phyloP scores from a whole-genome alignment of 352 stramenopile species.

The Globisporangium rhizosaccharum region DNA sequence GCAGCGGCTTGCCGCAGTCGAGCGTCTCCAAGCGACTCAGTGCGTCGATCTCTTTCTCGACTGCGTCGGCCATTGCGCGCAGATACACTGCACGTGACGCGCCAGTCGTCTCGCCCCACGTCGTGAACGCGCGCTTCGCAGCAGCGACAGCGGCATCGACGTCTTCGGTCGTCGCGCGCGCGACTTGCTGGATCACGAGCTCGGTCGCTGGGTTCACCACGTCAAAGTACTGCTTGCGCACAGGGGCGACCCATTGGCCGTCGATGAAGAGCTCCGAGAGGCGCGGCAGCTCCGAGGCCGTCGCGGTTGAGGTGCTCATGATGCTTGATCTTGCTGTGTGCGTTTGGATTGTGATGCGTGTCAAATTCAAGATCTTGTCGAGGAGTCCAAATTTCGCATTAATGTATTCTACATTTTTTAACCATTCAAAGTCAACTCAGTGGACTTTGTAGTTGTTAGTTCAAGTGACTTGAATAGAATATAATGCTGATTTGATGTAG shows the following conservation, averaged over 20 bases:
- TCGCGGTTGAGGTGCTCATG: neutral
- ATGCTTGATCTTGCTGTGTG: neutral
- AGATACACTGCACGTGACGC: slow-evolving; percentile 42
- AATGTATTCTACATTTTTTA: no score
- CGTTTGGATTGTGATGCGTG: neutral
- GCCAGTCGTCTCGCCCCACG: slow-evolving; percentile 42
- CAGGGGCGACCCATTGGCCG: slow-evolving; percentile 44
- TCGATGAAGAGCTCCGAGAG: slow-evolving; percentile 63
- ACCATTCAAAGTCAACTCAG: no score
- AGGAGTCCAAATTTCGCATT: neutral
- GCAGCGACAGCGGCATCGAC: slow-evolving; percentile 45
- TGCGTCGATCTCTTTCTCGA: slow-evolving; percentile 29
- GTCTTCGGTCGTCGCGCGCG: slow-evolving; percentile 34
- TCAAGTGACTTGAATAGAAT: neutral
- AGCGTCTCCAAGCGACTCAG: slow-evolving; percentile 59
- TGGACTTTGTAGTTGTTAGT: neutral
- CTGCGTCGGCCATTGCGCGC: slow-evolving; percentile 37
- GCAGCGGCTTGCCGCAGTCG: slow-evolving; percentile 58
- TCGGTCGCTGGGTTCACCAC: slow-evolving; percentile 55
- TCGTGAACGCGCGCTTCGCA: slow-evolving; percentile 34
- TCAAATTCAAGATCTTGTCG: neutral
- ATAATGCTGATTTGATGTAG: neutral
- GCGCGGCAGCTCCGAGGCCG: slow-evolving; percentile 14
- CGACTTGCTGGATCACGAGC: slow-evolving; percentile 44
- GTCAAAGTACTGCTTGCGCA: slow-evolving; percentile 39